A percentile compares a stretch with the other conserved stretches of the same genome.
phyloP scores from a whole-genome alignment of 1,284 basidiomycete genomes.

The Mycosarcoma maydis region DNA sequence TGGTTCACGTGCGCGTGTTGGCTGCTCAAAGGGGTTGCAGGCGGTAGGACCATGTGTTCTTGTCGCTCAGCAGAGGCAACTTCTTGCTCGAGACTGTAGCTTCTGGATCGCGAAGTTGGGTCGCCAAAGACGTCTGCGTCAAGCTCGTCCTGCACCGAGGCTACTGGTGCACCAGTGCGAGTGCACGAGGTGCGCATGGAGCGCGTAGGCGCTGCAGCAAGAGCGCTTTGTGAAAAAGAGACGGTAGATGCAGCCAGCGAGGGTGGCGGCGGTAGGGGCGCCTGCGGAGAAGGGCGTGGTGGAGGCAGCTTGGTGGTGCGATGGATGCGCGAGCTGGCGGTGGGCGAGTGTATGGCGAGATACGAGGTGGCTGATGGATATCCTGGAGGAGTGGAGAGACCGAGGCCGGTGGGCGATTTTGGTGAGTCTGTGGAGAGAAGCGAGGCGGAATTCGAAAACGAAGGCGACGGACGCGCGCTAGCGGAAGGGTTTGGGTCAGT shows the following conservation, averaged over 20 bases:
- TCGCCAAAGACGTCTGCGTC: constrained; percentile 15
- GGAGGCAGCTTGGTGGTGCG: constrained; percentile 36
- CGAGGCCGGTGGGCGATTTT: constrained; percentile 30
- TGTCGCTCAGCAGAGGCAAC: constrained; percentile 19
- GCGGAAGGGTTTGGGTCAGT: constrained; percentile 8
- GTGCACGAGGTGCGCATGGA: constrained; percentile 6
- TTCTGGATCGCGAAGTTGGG: constrained; percentile 11
- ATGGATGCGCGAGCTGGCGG: constrained; percentile 9
- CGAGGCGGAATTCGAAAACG: constrained; percentile 24
- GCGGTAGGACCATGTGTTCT: not conserved
- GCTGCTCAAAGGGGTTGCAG: not conserved
- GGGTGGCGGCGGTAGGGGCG: constrained; percentile 45
- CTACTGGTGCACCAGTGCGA: constrained; percentile 1
- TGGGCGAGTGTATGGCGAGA: constrained; percentile 28
- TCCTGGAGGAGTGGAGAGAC: constrained; percentile 17
- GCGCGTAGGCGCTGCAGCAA: not conserved
- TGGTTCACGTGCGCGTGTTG: not conserved
- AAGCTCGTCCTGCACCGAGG: constrained; percentile 6
- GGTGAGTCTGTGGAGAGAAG: constrained; percentile 21
- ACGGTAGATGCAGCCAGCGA: constrained; percentile 17
- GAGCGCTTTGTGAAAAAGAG: not conserved
- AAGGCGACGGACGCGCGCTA: constrained; percentile 24
- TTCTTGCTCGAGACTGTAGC: constrained; percentile 33
- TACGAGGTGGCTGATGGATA: constrained; percentile 29
- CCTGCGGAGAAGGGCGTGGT: constrained; percentile 37